Evolutionary conservation across 176 grass and related monocot genomes (phyloP), one percentile per base, ranked within the genome.

Genomic region (Carex cristatella): DNA sequence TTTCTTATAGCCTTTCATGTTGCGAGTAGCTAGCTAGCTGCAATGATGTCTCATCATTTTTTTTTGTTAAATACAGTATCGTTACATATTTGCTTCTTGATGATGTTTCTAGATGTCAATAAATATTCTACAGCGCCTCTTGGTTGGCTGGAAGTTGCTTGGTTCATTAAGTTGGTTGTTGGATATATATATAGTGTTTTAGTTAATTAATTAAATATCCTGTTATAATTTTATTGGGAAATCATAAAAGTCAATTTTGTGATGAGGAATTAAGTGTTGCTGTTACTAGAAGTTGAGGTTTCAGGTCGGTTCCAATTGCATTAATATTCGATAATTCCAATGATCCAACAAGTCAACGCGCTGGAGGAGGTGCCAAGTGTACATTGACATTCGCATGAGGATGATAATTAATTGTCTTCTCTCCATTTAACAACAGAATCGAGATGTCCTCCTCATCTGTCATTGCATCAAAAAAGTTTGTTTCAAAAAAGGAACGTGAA

Each of bases 111-210:
- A 27, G 42, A 19, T 77, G 3, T 54, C 18, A 13, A 46, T 46
- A 46, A 7, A 76, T 53, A 77, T 56, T 77, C 73, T 55, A 54
- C 72, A 77, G 49, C 19, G 23, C 23, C 23, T 77, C 11, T 55
- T 55, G 49, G 49, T 31, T 55, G 48, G 73, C 4, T 77, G 73
- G 73, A 77, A 77, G 27, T 77, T 77, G 73, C 73, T 70, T 72
- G 73, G 73, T 56, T 77, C 73, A 2, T 77, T 77, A 77, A 56
- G 10, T 77, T 77, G 27, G 3, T 77, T 56, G 49, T 77, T 77
- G 19, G 73, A 77, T 77, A 23, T 23, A 23, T 23, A 23, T 23
- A 23, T 23, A 77, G 10, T 55, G 73, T 76, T 54, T 28, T 19
- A 56, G 6, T 69, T 42, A 40, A 51, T 51, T 51, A 51, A 51